A percentile compares a stretch with the other conserved stretches of the same genome.
phyloP scores from a whole-genome alignment of 345 rosid genomes.

The thale cress (Arabidopsis thaliana) region TAIR10.1 NC_003076.8:14421501-14422000 shows the following conservation, averaged over 20 bases:
- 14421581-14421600: neutral
- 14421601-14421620: neutral
- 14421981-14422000: slow-evolving; percentile 88
- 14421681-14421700: neutral
- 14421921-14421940: slow-evolving; percentile 61
- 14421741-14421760: slow-evolving; percentile 18
- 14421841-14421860: neutral
- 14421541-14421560: too few relatives aligned
- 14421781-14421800: slow-evolving; percentile 21
- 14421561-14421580: neutral
- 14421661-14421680: neutral
- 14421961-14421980: slow-evolving; percentile 83
- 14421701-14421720: slow-evolving; percentile 13
- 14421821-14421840: neutral
- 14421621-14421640: neutral
- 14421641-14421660: neutral
- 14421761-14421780: slow-evolving; percentile 20
- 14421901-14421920: neutral
- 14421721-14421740: slow-evolving; percentile 23
- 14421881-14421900: neutral
- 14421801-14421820: slow-evolving; percentile 7
- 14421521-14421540: too few relatives aligned
- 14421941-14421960: slow-evolving; percentile 72
- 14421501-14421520: too few relatives aligned
- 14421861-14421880: neutral